Base-by-base conservation (phyloP, 139 green algal species). In the Coccomyxa sp. region DNA sequence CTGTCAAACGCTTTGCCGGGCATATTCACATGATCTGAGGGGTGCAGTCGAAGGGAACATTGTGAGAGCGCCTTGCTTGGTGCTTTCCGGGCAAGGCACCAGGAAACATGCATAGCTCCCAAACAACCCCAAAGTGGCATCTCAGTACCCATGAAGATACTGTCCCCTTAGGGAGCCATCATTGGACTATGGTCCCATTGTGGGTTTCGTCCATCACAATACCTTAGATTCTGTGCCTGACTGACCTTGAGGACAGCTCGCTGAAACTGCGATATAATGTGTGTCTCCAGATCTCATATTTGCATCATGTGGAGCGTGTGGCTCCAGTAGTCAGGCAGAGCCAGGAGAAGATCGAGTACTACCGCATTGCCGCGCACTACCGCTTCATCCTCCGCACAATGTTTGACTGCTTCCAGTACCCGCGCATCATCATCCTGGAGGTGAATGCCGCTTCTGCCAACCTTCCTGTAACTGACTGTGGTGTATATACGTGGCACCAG, bases 301-400 rank as follows among this genome's bases (percentile, higher is more conserved):
- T 88, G 66, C 67, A 83, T 27, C 85, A 88, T 57, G 38, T 57
- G 45, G 67, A 83, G 77, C 25, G 31, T n/a, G 77, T 63, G n/a
- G 30, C 13, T 28, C 82, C 82, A 13, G 18, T 67, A 16, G 58
- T 38, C 10, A 51, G 17, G 10, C 66, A 63, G 23, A 59, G 45
- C 17, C 21, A 23, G 57, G 89, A 92, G 77, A 82, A 80, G 13
- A 30, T 85, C 11, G 88, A 76, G 0, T 93, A 93, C 85, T 92
- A 92, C 82, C 80, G 88, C 67, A 92, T 93, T 59, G 81, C 90
- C 58, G 86, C 86, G 31, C 90, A 93, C 77, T 93, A 93, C 85
- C 89, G 88, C 79, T 93, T 90, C 38, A 81, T 92, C 59, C 66
- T 93, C 30, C 21, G 32, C 12, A 86, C 82, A 13, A 66, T 92